Evolutionary conservation across 176 grass and related monocot genomes (phyloP), one percentile per base, ranked within the genome.

Genomic region (Lolium multiflorum): DNA sequence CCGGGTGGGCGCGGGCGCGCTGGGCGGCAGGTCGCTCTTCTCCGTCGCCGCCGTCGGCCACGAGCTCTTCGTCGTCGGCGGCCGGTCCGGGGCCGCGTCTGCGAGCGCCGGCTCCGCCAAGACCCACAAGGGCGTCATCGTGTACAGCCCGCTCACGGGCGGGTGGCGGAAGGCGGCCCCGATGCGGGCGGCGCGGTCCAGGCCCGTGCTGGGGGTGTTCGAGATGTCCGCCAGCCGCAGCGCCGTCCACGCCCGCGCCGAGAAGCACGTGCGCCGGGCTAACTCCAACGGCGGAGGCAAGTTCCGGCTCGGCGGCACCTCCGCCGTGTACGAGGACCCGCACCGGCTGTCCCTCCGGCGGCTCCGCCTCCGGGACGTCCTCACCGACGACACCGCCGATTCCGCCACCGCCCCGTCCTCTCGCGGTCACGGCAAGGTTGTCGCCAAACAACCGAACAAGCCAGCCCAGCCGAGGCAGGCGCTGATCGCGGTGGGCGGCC

Each of bases 251-350:
- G 25, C 60, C 25, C 73, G 57, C 17, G 70, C 85, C 0, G 86
- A 84, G 44, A 81, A 46, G 48, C 56, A 79, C 22, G 81, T 82
- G 49, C 78, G 69, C 3, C 70, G 51, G 21, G 59, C 26, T 24
- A 88, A 44, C 28, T 22, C 76, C 3, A 35, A 35, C 78, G 28
- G 46, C 7, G 16, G 50, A 35, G 16, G 51, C 50, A 95, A 89
- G 78, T 72, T 89, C 22, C 91, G 90, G n/a, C 60, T 86, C 4
- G 90, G 91, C 7, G 87, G 79, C 20, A 80, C 85, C 37, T 98
- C 96, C 13, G 90, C 89, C 5, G 93, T 94, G 58, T 98, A 98
- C 55, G 89, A 94, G 82, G 91, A 95, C 47, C 91, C 91, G 9
- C 93, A 95, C 84, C 81, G 70, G 11, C 85, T 95, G 38, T 94